Evolutionary conservation across 2,329 filamentous ascomycete genomes (phyloP).

Genomic region (Coniochaeta sp.): DNA sequence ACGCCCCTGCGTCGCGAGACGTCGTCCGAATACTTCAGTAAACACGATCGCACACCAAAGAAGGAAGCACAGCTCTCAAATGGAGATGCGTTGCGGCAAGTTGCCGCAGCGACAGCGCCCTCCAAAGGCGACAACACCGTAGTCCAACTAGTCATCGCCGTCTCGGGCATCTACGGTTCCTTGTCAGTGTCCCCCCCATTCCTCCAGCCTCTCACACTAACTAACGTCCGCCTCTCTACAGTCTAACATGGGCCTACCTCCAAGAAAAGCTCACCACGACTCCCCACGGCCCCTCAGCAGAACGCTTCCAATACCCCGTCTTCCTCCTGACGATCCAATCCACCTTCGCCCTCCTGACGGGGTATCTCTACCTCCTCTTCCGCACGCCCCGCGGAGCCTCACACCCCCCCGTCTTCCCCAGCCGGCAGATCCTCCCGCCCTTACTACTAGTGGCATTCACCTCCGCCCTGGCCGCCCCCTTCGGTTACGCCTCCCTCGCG

Average conservation of each 20-base stretch:
- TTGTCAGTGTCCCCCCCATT: constrained; percentile 58
- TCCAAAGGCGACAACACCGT: constrained; percentile 47
- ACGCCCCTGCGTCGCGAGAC: constrained; percentile 57
- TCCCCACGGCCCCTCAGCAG: constrained; percentile 55
- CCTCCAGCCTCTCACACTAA: not conserved
- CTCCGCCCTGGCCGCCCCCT: constrained; percentile 83
- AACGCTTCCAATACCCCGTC: constrained; percentile 88
- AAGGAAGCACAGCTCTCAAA: constrained; percentile 11
- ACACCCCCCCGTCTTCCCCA: constrained; percentile 68
- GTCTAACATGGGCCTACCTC: constrained; percentile 90
- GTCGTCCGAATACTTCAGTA: constrained; percentile 60
- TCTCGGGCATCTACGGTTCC: constrained; percentile 92
- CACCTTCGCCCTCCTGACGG: constrained; percentile 74
- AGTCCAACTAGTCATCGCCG: constrained; percentile 73
- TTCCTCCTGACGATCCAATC: constrained; percentile 97
- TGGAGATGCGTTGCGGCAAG: constrained; percentile 16
- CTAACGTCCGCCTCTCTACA: constrained; percentile 22
- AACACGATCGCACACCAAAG: constrained; percentile 25
- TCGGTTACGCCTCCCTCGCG: constrained; percentile 84
- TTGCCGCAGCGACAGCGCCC: not conserved
- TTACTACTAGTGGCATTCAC: constrained; percentile 82
- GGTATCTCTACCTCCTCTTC: constrained; percentile 69
- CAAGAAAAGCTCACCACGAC: constrained; percentile 98
- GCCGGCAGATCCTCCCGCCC: constrained; percentile 64
- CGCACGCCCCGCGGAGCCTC: constrained; percentile 48